Evolutionary conservation across 768 basidiomycete genomes (phyloP).

Genomic region (Cubamyces sp.): DNA sequence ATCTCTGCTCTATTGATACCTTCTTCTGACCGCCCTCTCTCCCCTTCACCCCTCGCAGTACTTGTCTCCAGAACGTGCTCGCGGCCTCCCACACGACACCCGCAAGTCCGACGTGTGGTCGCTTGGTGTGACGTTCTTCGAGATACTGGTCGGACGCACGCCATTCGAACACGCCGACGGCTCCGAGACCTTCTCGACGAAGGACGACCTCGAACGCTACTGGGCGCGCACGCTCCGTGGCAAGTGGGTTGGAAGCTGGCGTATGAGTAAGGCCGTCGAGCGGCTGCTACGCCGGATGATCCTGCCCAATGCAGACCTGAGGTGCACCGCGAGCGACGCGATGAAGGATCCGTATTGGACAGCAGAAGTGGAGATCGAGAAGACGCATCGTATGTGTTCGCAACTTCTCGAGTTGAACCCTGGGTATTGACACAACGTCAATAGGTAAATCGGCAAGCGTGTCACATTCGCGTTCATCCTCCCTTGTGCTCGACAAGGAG

Average conservation of each 20-base stretch:
- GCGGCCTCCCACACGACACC: slow-evolving; percentile 89
- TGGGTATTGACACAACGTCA: not conserved
- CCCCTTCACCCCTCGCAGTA: slow-evolving; percentile 54
- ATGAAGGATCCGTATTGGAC: slow-evolving; percentile 74
- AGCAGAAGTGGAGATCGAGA: slow-evolving; percentile 30
- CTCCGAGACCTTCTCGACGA: slow-evolving; percentile 69
- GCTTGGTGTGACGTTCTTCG: slow-evolving; percentile 91
- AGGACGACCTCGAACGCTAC: slow-evolving; percentile 84
- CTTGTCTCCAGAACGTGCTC: slow-evolving; percentile 89
- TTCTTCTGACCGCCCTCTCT: not conserved
- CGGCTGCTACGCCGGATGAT: slow-evolving; percentile 77
- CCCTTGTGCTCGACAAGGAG: slow-evolving; percentile 37
- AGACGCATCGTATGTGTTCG: slow-evolving; percentile 47
- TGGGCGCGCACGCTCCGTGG: slow-evolving; percentile 84
- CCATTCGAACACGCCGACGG: slow-evolving; percentile 86
- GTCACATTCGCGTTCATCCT: slow-evolving; percentile 26
- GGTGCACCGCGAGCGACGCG: slow-evolving; percentile 69
- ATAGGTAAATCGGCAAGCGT: slow-evolving; percentile 42
- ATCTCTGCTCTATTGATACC: not conserved
- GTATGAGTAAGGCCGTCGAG: slow-evolving; percentile 67
- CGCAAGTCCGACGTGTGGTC: slow-evolving; percentile 89
- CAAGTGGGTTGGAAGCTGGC: slow-evolving; percentile 85
- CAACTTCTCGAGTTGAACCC: not conserved
- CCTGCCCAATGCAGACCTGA: slow-evolving; percentile 77
- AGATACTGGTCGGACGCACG: slow-evolving; percentile 89